phyloP scores from a whole-genome alignment of 139 green algal genomes.

The Dunaliella primolecta region DNA sequence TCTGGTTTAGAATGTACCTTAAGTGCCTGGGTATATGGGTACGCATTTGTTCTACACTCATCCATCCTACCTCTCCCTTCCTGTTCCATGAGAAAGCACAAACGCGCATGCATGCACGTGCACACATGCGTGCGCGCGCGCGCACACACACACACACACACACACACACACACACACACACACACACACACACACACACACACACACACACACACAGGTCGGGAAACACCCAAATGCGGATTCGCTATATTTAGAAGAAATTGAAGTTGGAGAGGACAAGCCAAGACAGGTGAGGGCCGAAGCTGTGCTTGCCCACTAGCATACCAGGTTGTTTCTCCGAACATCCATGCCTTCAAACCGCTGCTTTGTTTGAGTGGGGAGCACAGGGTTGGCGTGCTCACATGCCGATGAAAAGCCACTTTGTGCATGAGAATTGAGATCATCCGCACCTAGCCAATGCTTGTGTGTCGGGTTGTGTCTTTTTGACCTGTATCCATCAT shows the following conservation, averaged over 20 bases:
- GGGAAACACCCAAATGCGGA: constrained; percentile 87
- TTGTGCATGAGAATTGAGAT: not conserved
- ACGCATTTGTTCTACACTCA: too few species aligned
- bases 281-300: constrained; percentile 57
- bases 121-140: too few species aligned
- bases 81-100: too few species aligned
- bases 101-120: too few species aligned
- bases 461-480: too few species aligned
- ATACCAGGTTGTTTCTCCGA: not conserved
- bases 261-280: constrained; percentile 89
- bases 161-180: constrained; percentile 1
- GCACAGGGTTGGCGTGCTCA: not conserved
- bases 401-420: not conserved
- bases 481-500: too few species aligned
- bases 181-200: not conserved
- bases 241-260: constrained; percentile 92
- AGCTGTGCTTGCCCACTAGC: too few species aligned
- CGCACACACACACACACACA: constrained; percentile 12
- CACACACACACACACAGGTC: constrained; percentile 28
- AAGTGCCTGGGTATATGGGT: too few species aligned
- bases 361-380: not conserved
- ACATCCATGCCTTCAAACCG: not conserved
- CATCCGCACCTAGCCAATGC: too few species aligned
- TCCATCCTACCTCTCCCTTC: too few species aligned
- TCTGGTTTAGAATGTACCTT: too few species aligned